Evolutionary conservation across 2,329 filamentous ascomycete species (phyloP).

Genomic region (Pestalotiopsis sp.): DNA sequence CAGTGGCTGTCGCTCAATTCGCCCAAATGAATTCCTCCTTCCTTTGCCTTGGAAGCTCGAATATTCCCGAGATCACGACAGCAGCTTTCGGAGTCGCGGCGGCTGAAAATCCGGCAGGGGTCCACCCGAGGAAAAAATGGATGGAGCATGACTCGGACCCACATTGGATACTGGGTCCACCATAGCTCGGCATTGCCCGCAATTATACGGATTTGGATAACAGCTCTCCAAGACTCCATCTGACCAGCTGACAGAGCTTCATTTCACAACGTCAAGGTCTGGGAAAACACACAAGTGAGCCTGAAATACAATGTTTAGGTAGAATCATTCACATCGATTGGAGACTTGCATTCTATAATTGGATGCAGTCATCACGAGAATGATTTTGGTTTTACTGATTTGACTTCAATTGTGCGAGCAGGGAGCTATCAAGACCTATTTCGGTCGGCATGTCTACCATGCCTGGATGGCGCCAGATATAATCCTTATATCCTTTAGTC

Average conservation of each 20-base stretch:
- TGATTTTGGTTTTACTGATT: constrained; percentile 12
- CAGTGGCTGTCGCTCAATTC: not conserved
- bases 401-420: not conserved
- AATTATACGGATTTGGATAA: not conserved
- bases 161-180: not conserved
- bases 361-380: not conserved
- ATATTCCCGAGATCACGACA: constrained; percentile 9
- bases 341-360: no score
- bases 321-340: not conserved
- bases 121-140: not conserved
- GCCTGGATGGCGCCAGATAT: constrained; percentile 18
- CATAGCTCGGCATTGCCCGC: not conserved
- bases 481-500: constrained; percentile 10
- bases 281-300: not conserved
- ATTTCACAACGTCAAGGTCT: not conserved
- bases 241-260: not conserved
- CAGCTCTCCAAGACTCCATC: not conserved
- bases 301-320: not conserved
- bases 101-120: constrained; percentile 9
- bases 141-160: not conserved
- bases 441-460: constrained; percentile 15
- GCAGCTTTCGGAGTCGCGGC: constrained; percentile 12
- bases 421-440: constrained; percentile 13
- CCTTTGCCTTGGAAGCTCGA: not conserved
- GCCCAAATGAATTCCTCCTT: not conserved